Evolutionary conservation across 352 stramenopile genomes (phyloP), one percentile per base, ranked within the genome.

Genomic region (Pythium phragmitis): DNA sequence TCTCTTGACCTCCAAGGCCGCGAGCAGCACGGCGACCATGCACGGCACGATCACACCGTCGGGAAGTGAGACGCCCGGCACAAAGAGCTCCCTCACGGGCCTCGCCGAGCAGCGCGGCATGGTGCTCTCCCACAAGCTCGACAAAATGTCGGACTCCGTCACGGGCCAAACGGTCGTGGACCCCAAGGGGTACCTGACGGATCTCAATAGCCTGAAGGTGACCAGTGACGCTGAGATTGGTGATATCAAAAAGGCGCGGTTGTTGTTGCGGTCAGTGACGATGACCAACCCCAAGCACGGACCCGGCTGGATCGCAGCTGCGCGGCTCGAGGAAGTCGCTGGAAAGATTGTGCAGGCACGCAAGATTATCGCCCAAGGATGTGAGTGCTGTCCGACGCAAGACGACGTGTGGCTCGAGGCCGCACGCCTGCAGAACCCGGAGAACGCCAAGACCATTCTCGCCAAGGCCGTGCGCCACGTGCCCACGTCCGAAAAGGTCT

Each of bases 351-450:
- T 96, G 60, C 91, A 98, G 64, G 98, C 98, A 13, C 85, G 97
- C 8, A 99, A 98, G 74, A 87, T 99, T 39, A 99, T 99, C 64
- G 91, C 97, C 19, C 85, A 99, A 57, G 98, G 96, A 23, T 99
- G 97, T 62, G 92, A 99, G 71, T 91, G 82, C 17, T 99, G 97
- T 76, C 91, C 97, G 2, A 96, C 92, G 0, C 94, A 90, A 56
- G 97, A 99, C 70, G 97, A 99, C 75, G 96, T 99, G 14, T 99
- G 97, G 98, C 79, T 99, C 14, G 98, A 99, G 77, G 97, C 97
- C 0, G 92, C 96, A 28, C 77, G 97, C 23, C 76, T 99, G 43
- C 93, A 99, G 75, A 98, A 92, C 36, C 79, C 86, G 7, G 91
- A 98, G 53, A 98, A 99, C 57, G 97, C 94, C 43, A 99, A 99